Evolutionary conservation across 1,284 basidiomycete genomes (phyloP).

Genomic region (Coniferiporia weirii): DNA sequence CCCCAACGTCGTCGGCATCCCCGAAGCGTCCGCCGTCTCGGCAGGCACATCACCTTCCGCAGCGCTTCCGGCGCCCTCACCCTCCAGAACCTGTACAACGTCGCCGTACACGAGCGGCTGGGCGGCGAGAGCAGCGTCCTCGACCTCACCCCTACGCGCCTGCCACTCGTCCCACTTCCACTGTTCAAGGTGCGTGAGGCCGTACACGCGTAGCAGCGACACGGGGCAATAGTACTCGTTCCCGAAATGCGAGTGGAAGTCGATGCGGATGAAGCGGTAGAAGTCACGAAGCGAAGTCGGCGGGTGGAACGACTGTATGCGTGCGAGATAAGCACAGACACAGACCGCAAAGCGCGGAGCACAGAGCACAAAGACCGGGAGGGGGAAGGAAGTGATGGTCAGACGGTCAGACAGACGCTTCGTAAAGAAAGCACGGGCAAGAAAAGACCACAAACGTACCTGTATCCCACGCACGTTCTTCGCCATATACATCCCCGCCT

Average conservation of each 20-base stretch:
- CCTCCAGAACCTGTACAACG: background rate
- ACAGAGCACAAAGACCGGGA: background rate
- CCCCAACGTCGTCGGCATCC: background rate
- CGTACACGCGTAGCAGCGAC: slow-evolving; percentile 89
- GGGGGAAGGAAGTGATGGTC: slow-evolving; percentile 9
- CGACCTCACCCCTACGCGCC: slow-evolving; percentile 35
- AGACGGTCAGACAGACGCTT: background rate
- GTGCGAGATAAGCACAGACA: background rate
- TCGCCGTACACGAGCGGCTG: slow-evolving; percentile 9
- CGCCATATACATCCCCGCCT: slow-evolving; percentile 74
- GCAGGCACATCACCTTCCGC: background rate
- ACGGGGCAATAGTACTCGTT: slow-evolving; percentile 96
- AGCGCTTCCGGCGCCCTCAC: slow-evolving; percentile 4
- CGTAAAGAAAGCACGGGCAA: no score
- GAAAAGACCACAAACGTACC: slow-evolving; percentile 40
- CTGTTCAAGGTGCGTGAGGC: slow-evolving; percentile 94
- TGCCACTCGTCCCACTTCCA: slow-evolving; percentile 85
- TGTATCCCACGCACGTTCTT: slow-evolving; percentile 92
- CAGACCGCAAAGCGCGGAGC: no score
- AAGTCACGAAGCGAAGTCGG: slow-evolving; percentile 70
- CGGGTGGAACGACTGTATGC: slow-evolving; percentile 66
- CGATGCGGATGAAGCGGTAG: slow-evolving; percentile 91
- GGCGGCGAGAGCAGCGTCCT: slow-evolving; percentile 13
- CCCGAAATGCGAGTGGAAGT: slow-evolving; percentile 92
- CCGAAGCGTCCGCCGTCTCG: background rate